Evolutionary conservation across 345 rosid genomes (phyloP).

Genomic region (Ailanthus altissimus): DNA sequence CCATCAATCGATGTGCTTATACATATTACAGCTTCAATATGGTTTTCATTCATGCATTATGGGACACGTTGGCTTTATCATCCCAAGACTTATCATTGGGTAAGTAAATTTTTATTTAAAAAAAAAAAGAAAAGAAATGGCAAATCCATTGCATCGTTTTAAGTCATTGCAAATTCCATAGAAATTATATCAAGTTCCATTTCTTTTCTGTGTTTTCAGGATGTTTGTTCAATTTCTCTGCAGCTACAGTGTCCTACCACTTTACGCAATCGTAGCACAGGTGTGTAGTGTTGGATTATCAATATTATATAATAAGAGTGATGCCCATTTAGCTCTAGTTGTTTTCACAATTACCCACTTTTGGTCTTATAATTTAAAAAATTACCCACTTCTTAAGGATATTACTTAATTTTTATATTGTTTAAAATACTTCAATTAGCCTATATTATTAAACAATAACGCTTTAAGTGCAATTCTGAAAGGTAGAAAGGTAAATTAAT

Average conservation of each 20-base stretch:
- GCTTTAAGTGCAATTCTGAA: too few relatives aligned
- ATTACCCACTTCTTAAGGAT: too few relatives aligned
- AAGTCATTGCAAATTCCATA: neutral
- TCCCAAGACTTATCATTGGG: neutral
- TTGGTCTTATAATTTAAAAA: too few relatives aligned
- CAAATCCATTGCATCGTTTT: too few relatives aligned
- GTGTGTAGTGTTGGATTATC: neutral
- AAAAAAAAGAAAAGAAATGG: too few relatives aligned
- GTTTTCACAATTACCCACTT: too few relatives aligned
- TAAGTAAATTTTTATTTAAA: neutral
- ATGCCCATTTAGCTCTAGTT: too few relatives aligned
- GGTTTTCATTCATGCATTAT: conserved; percentile 8
- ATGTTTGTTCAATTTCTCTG: neutral
- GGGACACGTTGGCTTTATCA: neutral
- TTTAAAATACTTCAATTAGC: too few relatives aligned
- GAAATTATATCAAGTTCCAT: neutral
- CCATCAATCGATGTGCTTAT: neutral
- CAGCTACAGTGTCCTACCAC: neutral
- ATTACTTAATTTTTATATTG: too few relatives aligned
- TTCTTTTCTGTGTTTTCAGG: neutral
- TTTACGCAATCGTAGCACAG: neutral
- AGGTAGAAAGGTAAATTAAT: too few relatives aligned
- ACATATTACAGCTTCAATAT: neutral
- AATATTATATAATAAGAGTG: too few relatives aligned
- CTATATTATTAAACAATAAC: too few relatives aligned